Evolutionary conservation across 371 early-diverging fungal species (phyloP).

Genomic region (Lichtheimia hyalospora): DNA sequence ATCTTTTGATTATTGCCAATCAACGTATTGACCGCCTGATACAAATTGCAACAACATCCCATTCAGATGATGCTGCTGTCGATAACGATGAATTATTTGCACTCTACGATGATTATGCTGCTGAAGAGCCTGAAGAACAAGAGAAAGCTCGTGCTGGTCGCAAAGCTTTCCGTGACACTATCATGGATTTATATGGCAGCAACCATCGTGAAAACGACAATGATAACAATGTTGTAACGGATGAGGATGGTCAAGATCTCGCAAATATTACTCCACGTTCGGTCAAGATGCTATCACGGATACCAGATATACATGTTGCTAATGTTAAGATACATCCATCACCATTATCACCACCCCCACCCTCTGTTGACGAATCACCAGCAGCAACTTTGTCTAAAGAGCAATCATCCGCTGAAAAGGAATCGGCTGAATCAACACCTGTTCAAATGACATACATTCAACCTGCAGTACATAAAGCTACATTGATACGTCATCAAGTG

Average conservation of each 20-base stretch:
- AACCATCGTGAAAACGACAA: constrained; percentile 19
- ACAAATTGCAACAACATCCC: constrained; percentile 15
- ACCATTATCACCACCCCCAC: background rate
- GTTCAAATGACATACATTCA: constrained; percentile 42
- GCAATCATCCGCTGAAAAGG: no score
- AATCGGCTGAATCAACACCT: constrained; percentile 7
- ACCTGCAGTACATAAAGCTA: constrained; percentile 32
- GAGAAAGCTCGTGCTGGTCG: constrained; percentile 8
- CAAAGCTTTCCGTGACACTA: constrained; percentile 29
- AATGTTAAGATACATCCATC: background rate
- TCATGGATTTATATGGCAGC: constrained; percentile 43
- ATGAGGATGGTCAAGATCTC: constrained; percentile 13
- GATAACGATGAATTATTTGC: constrained; percentile 7
- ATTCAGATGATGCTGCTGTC: constrained; percentile 18
- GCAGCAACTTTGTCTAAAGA: constrained; percentile 7
- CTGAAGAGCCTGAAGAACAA: constrained; percentile 1
- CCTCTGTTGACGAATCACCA: background rate
- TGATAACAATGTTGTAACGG: background rate
- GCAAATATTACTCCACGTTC: constrained; percentile 24
- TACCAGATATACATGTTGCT: constrained; percentile 12
- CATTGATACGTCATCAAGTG: constrained; percentile 2
- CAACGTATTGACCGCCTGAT: constrained; percentile 38
- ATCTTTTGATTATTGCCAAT: constrained; percentile 33
- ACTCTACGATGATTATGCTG: constrained; percentile 18
- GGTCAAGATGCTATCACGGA: constrained; percentile 26